A percentile compares a stretch with the other conserved stretches of the same genome.
phyloP scores from a whole-genome alignment of 345 rosid species.

The Lepidium aucheri region DNA sequence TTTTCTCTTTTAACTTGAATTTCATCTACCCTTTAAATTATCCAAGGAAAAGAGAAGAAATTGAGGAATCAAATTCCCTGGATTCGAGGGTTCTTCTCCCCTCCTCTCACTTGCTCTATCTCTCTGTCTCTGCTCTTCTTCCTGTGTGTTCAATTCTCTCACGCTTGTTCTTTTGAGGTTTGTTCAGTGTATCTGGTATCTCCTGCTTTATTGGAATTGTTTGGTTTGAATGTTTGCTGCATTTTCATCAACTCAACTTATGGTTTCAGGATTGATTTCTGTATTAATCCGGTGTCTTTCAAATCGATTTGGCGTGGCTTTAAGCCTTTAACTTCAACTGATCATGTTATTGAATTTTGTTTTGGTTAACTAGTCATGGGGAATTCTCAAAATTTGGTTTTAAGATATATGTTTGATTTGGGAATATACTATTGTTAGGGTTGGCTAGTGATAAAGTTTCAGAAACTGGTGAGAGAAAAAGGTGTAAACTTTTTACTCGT shows the following conservation, averaged over 20 bases:
- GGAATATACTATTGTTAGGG: conserved; percentile 15
- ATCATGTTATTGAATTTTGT: not conserved
- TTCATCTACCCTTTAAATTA: not conserved
- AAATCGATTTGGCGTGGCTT: not conserved
- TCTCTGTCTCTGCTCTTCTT: conserved; percentile 3
- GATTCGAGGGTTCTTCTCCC: conserved; percentile 20
- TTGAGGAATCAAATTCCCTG: conserved; percentile 16
- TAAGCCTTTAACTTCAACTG: not conserved
- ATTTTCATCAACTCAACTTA: not conserved
- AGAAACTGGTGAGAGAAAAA: not conserved
- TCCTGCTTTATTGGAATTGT: not conserved
- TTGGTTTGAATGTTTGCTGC: not conserved
- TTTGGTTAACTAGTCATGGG: not conserved
- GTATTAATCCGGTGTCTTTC: not conserved
- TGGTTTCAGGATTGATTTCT: not conserved
- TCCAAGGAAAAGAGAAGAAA: not conserved
- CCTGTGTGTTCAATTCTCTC: conserved; percentile 3
- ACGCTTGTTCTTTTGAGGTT: conserved; percentile 1
- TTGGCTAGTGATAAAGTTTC: not conserved
- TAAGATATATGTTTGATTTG: conserved; percentile 1
- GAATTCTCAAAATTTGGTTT: not conserved
- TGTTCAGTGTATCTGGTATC: not conserved
- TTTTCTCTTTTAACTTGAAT: conserved; percentile 22
- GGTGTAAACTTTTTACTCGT: not conserved
- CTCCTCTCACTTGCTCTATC: conserved; percentile 5